phyloP scores from a whole-genome alignment of 2,329 filamentous ascomycete genomes.

The Exophiala aquamarina region DNA sequence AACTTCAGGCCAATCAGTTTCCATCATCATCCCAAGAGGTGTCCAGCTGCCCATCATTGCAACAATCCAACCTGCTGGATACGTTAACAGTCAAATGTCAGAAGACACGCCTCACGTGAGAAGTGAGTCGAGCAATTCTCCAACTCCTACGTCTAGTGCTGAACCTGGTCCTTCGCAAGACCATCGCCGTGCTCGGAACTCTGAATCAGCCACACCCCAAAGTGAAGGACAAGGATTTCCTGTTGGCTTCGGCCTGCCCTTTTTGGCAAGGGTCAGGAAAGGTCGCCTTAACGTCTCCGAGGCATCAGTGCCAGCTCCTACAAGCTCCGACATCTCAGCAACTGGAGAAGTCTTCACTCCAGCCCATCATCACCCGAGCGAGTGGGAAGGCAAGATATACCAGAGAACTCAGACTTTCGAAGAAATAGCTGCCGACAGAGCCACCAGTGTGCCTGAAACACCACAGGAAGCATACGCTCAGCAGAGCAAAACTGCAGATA shows the following conservation, averaged over 20 bases:
- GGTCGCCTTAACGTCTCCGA: constrained; percentile 23
- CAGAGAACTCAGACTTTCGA: no score
- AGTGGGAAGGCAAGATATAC: not conserved
- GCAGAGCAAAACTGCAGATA: no score
- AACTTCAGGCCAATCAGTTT: constrained; percentile 15
- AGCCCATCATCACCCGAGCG: constrained; percentile 9
- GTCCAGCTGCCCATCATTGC: constrained; percentile 17
- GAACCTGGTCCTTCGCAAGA: not conserved
- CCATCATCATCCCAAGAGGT: constrained; percentile 21
- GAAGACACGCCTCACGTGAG: not conserved
- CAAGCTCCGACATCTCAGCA: constrained; percentile 15
- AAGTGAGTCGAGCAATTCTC: constrained; percentile 4
- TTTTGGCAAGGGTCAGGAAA: constrained; percentile 14
- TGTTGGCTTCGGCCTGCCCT: constrained; percentile 10
- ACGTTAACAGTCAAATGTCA: constrained; percentile 16
- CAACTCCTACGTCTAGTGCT: not conserved
- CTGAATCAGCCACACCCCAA: not conserved
- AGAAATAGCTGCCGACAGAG: no score
- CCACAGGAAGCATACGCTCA: no score
- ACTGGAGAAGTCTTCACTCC: constrained; percentile 19
- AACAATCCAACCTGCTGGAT: constrained; percentile 15
- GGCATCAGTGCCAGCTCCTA: constrained; percentile 15
- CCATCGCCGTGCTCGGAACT: not conserved
- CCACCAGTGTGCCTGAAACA: no score
- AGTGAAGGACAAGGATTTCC: constrained; percentile 11